Conservation (phyloP, 2,329 filamentous ascomycete species). For the Stemphylium lycopersici region DNA sequence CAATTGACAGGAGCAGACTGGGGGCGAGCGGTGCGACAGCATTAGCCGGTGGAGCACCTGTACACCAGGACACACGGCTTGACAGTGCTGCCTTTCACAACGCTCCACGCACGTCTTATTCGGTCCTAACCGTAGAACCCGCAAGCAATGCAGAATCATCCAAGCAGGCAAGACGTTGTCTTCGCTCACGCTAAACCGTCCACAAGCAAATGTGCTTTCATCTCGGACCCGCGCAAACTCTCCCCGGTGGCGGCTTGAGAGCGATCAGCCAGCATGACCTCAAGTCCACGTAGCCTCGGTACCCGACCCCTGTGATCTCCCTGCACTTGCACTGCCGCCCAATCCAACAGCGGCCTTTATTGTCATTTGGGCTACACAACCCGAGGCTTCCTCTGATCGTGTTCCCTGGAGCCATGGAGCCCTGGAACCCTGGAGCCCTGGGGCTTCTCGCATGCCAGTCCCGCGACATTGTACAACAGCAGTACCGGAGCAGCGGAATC, state of each 20-base stretch:
- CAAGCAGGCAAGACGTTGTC: constrained; percentile 17
- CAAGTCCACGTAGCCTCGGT: constrained; percentile 16
- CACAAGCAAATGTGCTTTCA: constrained; percentile 12
- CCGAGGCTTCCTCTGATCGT: constrained; percentile 4
- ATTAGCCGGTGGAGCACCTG: constrained; percentile 34
- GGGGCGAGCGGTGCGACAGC: constrained; percentile 29
- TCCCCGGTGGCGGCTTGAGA: constrained; percentile 21
- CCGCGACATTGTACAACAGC: constrained; percentile 18
- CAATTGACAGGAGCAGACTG: constrained; percentile 19
- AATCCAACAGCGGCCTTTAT: constrained; percentile 12
- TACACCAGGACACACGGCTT: constrained; percentile 33
- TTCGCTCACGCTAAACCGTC: constrained; percentile 23
- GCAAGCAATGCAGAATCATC: constrained; percentile 18
- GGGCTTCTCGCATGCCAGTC: constrained; percentile 12
- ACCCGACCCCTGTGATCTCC: constrained; percentile 27
- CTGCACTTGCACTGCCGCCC: constrained; percentile 18
- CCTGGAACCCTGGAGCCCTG: constrained; percentile 8
- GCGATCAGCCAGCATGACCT: constrained; percentile 32
- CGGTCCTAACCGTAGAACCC: constrained; percentile 11
- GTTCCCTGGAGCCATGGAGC: constrained; percentile 3
- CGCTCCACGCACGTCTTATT: constrained; percentile 32
- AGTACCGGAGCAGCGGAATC: constrained; percentile 22
- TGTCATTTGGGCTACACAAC: constrained; percentile 12
- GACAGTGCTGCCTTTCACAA: constrained; percentile 33
- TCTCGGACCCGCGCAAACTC: constrained; percentile 15